Base-by-base conservation (phyloP, 1,284 basidiomycete species). In the Takashimella tepidaria region DNA sequence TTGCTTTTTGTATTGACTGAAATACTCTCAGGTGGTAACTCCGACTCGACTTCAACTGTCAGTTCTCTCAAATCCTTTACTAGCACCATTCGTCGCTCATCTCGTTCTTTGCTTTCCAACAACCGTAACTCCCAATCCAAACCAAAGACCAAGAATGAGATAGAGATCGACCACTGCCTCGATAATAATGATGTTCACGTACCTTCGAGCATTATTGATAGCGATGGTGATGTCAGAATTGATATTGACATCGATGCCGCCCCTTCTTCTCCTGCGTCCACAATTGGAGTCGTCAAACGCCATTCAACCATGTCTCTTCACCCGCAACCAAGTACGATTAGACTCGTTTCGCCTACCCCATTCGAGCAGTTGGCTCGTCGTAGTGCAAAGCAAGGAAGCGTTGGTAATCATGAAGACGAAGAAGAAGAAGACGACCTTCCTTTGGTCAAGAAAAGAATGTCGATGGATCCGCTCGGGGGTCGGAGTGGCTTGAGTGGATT, bases 181-280 rank as follows among this genome's bases (percentile, higher is more conserved):
- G 11, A 40, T 11, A 11, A 40, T 11, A 40, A 19, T 19, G 37
- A 11, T 40, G 13, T 24, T 41, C 27, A 48, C 43, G 10, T 41
- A 48, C 5, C 41, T 16, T 19, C 6, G n/a, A n/a, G n/a, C n/a
- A n/a, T n/a, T n/a, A n/a, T n/a, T n/a, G n/a, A n/a, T n/a, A n/a
- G n/a, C n/a, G n/a, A n/a, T n/a, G n/a, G n/a, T n/a, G n/a, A n/a
- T n/a, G n/a, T n/a, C n/a, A n/a, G n/a, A n/a, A n/a, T n/a, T n/a
- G n/a, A n/a, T 0, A 45, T 59, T 5, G 13, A 41, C 19, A 23
- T 50, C 5, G 24, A 42, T 5, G 47, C 40, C 24, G 43, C 27
- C 4, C 64, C 66, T 4, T 62, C 66, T 6, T 72, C 71, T 5
- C 72, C 72, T 0, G 72, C 70, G 2, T 72, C 72, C 0, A 70